A percentile compares a stretch with the other conserved stretches of the same genome.
phyloP scores from a whole-genome alignment of 169 alveolate genomes.

The Plasmodium coatneyi region DNA sequence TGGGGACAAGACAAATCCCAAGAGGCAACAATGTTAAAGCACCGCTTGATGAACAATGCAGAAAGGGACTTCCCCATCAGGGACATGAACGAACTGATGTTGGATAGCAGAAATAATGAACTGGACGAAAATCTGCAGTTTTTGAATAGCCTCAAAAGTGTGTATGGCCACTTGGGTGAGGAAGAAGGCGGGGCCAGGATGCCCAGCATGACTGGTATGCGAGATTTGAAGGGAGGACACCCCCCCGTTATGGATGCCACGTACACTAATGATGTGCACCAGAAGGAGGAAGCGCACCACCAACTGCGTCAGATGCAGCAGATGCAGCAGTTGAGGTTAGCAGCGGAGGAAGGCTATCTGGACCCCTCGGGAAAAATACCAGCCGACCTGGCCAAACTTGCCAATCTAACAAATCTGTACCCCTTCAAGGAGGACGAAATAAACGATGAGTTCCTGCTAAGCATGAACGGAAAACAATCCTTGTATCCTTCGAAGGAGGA shows the following conservation, averaged over 20 bases:
- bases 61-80: background rate
- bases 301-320: background rate
- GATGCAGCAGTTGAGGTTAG: background rate
- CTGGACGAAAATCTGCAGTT: background rate
- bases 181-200: background rate
- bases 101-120: background rate
- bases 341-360: background rate
- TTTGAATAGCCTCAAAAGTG: background rate
- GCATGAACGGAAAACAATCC: background rate
- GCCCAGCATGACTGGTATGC: background rate
- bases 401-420: background rate
- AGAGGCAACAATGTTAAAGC: background rate
- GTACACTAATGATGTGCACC: background rate
- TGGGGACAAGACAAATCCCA: background rate
- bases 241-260: background rate
- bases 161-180: background rate
- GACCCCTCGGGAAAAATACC: background rate
- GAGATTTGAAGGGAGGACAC: background rate
- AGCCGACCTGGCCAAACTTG: background rate
- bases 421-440: background rate
- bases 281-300: background rate
- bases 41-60: background rate
- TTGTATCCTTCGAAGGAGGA: background rate
- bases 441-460: background rate
- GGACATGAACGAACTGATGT: background rate